Conservation (phyloP, 2,329 filamentous ascomycete species). For the Ophiostoma angusticollis region DNA sequence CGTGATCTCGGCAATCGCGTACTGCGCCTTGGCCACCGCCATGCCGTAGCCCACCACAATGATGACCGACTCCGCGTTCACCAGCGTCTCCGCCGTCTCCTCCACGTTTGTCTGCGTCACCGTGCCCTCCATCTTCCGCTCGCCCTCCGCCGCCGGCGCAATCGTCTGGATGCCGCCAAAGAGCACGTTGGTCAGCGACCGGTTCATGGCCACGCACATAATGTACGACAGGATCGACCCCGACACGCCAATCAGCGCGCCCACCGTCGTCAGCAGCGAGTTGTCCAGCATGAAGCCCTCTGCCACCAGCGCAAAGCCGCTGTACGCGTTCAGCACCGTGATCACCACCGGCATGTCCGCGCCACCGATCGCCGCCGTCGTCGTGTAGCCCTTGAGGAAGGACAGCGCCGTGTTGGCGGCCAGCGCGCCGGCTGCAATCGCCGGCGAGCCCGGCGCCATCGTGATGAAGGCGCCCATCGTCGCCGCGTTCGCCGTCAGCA, state of each 20-base stretch:
- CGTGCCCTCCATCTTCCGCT: slow-evolving; percentile 67
- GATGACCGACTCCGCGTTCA: slow-evolving; percentile 71
- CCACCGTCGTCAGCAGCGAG: slow-evolving; percentile 69
- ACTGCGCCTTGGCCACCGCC: slow-evolving; percentile 89
- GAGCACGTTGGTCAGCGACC: slow-evolving; percentile 75
- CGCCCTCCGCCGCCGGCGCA: slow-evolving; percentile 44
- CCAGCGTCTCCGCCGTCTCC: slow-evolving; percentile 63
- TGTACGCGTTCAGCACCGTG: slow-evolving; percentile 82
- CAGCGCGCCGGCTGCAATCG: slow-evolving; percentile 66
- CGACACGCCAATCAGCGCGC: slow-evolving; percentile 75
- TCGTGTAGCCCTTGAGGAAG: slow-evolving; percentile 78
- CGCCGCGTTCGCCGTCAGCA: slow-evolving; percentile 64
- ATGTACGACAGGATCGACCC: slow-evolving; percentile 84
- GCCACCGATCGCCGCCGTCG: slow-evolving; percentile 79
- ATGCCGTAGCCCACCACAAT: slow-evolving; percentile 89
- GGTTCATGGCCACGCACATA: slow-evolving; percentile 83
- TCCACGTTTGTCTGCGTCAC: slow-evolving; percentile 69
- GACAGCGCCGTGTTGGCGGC: slow-evolving; percentile 65
- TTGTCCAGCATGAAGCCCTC: slow-evolving; percentile 91
- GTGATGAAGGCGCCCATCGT: slow-evolving; percentile 77
- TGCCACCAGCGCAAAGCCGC: slow-evolving; percentile 77
- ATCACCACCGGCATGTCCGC: slow-evolving; percentile 91
- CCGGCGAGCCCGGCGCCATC: slow-evolving; percentile 65
- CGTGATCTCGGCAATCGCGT: slow-evolving; percentile 76
- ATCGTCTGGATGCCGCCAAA: slow-evolving; percentile 56